A percentile compares a stretch with the other conserved stretches of the same genome.
Conservation (phyloP, 176 grass and related monocot genomes). For the Chloris gayana region DNA sequence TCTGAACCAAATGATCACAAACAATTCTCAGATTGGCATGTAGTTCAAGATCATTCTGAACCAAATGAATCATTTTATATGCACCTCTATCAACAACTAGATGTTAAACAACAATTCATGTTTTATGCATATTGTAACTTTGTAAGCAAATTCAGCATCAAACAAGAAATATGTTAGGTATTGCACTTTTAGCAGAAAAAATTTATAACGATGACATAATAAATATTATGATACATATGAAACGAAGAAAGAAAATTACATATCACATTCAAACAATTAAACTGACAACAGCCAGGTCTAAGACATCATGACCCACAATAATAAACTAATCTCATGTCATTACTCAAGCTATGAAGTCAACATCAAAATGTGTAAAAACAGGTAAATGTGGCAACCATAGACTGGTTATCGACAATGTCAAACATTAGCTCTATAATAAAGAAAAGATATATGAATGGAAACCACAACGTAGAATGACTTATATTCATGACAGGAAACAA, state of each 20-base stretch:
- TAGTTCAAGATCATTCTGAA: no score
- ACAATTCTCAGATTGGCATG: no score
- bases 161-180: not conserved
- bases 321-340: not conserved
- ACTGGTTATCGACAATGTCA: not conserved
- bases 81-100: not conserved
- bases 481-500: not conserved
- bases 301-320: not conserved
- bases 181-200: not conserved
- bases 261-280: not conserved
- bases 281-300: not conserved
- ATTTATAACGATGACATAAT: not conserved
- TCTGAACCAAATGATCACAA: no score
- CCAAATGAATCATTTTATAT: constrained; percentile 3
- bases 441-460: not conserved
- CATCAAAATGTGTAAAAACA: not conserved
- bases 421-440: not conserved
- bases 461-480: not conserved
- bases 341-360: not conserved
- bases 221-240: not conserved
- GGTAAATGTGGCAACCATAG: not conserved
- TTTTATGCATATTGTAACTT: not conserved
- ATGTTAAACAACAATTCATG: not conserved
- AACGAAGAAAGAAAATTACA: constrained; percentile 4
- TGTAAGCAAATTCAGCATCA: not conserved